Base-by-base conservation (phyloP, 768 basidiomycete genomes). In the Tulasnella sp. region DNA sequence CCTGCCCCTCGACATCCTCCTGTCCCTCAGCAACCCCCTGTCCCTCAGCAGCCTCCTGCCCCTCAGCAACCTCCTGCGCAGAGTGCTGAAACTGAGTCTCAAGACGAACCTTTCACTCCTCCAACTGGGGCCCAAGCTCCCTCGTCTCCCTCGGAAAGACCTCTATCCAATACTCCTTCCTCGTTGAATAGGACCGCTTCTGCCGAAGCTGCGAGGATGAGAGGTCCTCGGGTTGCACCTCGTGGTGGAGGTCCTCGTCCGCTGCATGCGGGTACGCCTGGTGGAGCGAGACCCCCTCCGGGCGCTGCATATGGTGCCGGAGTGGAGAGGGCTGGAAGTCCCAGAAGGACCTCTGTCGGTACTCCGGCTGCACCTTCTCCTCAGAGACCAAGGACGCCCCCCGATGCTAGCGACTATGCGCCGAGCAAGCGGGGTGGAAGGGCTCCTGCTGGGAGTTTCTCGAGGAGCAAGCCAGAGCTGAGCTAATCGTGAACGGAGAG, bases 221-320 rank as follows among this genome's bases (percentile, higher is more conserved):
- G 76, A 81, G 0, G 92, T 91, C 82, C 91, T 85, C 80, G 89
- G 89, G 74, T 91, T 90, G 9, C 87, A 88, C 34, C 88, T 88
- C 3, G 91, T 91, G 58, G 29, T 64, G 34, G 88, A 89, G 72
- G 85, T 88, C 52, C 80, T 86, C 58, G 75, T 22, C 67, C 75
- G 14, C 64, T 42, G n/a, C 31, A 82, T 83, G 85, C 86, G 79
- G 85, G 84, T 76, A 79, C 83, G 11, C 75, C 84, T 64, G 84
- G 85, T 5, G 80, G 81, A 39, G 82, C 84, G 4, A 83, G 84
- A 4, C 83, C 85, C 14, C 84, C 85, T 67, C 82, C 84, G 2
- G 83, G 81, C 69, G 80, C 83, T 67, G 89, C 87, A 0, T 11
- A 3, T 9, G 67, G 74, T 69, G 39, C 80, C 84, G 88, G 76